Conservation (phyloP, 2,329 filamentous ascomycete species). For the Talaromyces sp. region DNA sequence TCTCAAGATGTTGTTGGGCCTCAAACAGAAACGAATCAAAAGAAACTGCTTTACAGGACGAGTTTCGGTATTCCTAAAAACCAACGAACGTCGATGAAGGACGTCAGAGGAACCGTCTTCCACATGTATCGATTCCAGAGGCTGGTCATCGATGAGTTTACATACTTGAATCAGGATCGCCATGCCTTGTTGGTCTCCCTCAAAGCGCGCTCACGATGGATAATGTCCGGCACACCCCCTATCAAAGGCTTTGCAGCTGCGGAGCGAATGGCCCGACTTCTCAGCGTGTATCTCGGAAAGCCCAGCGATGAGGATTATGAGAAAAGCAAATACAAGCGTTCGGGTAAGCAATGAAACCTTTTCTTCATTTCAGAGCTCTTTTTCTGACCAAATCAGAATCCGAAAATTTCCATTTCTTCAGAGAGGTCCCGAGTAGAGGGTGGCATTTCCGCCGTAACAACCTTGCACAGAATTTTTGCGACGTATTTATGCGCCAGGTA, state of each 20-base stretch:
- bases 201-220: slow-evolving; percentile 52
- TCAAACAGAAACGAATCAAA: not conserved
- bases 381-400: slow-evolving; percentile 34
- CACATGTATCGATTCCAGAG: slow-evolving; percentile 59
- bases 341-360: slow-evolving; percentile 24
- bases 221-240: slow-evolving; percentile 59
- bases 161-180: slow-evolving; percentile 47
- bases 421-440: slow-evolving; percentile 44
- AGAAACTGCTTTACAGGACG: not conserved
- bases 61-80: not conserved
- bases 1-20: not conserved
- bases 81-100: not conserved
- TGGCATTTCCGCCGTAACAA: slow-evolving; percentile 51
- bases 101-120: slow-evolving; percentile 39
- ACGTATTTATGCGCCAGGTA: slow-evolving; percentile 46
- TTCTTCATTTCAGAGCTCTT: not conserved
- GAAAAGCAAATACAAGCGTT: slow-evolving; percentile 39
- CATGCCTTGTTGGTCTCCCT: slow-evolving; percentile 43
- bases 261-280: slow-evolving; percentile 53
- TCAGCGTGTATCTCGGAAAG: slow-evolving; percentile 52
- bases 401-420: slow-evolving; percentile 53
- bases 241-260: slow-evolving; percentile 56
- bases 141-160: slow-evolving; percentile 61
- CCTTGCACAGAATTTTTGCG: slow-evolving; percentile 52
- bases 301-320: slow-evolving; percentile 44